Evolutionary conservation across 371 early-diverging fungal species (phyloP), one percentile per base, ranked within the genome.

Genomic region (Mucor circinelloides): DNA sequence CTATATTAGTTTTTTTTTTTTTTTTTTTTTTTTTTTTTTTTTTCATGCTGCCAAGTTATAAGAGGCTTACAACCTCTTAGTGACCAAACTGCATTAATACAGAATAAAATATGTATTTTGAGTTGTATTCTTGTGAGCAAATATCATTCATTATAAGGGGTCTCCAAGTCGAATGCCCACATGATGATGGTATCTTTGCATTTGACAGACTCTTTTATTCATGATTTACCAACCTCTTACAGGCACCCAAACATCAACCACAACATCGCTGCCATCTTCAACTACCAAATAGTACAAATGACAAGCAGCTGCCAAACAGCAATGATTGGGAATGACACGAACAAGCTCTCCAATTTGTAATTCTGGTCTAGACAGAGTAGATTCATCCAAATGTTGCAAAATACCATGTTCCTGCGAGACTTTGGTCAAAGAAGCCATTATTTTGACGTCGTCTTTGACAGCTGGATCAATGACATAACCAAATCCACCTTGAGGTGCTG

Each of bases 181-280:
- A n/a, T n/a, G n/a, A n/a, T n/a, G n/a, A n/a, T n/a, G n/a, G n/a
- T n/a, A n/a, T n/a, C n/a, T n/a, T n/a, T n/a, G n/a, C n/a, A n/a
- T n/a, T n/a, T n/a, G n/a, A n/a, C n/a, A n/a, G n/a, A n/a, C n/a
- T 34, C 34, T 34, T 34, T 21, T 50, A 50, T 50, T 50, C 9
- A 9, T 1, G 0, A 5, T 57, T 62, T 76, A 83, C 83, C 83
- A 83, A 21, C 83, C 83, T 55, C 72, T 70, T 9, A 80, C 76
- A 44, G 83, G 83, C 7, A 83, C 77, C 83, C 83, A 83, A 6
- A 83, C 76, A 67, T 83, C 83, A 9, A 75, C 68, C 0, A 83
- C 69, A 13, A 48, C 62, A 64, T 80, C 78, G 23, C 66, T 63
- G 2, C 69, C 72, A 40, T 75, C 61, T 32, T 82, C 78, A 21